These are phyloP conservation scores for Aureoboletus auriporus DNA, from an alignment of 768 basidiomycete species.

Conservation along the genomic window DNA sequence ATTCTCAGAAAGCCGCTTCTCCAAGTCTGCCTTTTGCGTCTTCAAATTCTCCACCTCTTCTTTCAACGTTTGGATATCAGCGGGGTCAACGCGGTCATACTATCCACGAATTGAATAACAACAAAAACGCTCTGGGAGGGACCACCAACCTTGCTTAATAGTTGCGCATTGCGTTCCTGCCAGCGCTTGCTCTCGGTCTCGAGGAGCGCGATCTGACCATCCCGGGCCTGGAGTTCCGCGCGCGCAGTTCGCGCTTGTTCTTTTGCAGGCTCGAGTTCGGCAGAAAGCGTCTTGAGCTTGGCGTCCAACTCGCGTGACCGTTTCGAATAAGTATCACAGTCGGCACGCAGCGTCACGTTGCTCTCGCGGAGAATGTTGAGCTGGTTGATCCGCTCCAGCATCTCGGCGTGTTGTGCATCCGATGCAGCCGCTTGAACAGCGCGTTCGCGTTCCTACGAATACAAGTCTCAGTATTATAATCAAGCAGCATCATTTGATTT, in stretches of 20 bases:
- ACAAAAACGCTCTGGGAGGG: background rate
- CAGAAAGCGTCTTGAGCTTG: constrained; percentile 52
- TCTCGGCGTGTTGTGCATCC: constrained; percentile 76
- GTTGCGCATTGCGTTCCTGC: constrained; percentile 80
- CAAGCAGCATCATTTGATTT: background rate
- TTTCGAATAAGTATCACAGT: constrained; percentile 67
- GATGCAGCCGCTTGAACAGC: constrained; percentile 68
- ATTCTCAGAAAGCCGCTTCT: constrained; percentile 27
- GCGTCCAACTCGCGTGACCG: constrained; percentile 63
- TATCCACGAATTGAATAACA: constrained; percentile 23
- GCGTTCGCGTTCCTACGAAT: constrained; percentile 70
- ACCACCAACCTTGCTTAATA: constrained; percentile 67
- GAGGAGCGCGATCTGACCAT: constrained; percentile 61
- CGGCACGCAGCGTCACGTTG: constrained; percentile 78
- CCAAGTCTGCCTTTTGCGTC: constrained; percentile 34
- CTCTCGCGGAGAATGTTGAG: constrained; percentile 83
- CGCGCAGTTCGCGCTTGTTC: constrained; percentile 62
- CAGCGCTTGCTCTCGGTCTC: constrained; percentile 76
- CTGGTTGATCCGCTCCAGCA: constrained; percentile 83
- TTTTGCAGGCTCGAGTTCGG: constrained; percentile 70
- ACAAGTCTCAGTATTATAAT: background rate
- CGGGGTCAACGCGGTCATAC: constrained; percentile 88
- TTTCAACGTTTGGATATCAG: constrained; percentile 75
- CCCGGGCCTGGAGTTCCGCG: constrained; percentile 73
- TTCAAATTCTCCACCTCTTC: constrained; percentile 63